Conservation (phyloP, 371 early-diverging fungal species). For the Rhizopus delemar region DNA sequence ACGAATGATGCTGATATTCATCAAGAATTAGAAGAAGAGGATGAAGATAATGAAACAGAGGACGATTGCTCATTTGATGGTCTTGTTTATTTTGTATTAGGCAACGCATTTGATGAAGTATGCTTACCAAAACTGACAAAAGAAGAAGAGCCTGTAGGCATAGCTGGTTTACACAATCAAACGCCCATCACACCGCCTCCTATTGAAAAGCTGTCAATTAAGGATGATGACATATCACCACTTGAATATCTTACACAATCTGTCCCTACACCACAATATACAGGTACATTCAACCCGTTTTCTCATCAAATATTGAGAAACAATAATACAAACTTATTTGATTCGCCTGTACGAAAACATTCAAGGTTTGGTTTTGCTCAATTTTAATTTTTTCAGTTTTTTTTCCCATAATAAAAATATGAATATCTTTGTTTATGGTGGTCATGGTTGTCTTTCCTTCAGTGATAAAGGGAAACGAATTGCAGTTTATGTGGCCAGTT, state of each 20-base stretch:
- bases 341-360: slow-evolving; percentile 44
- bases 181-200: slow-evolving; percentile 9
- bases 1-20: neutral
- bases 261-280: slow-evolving; percentile 35
- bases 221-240: slow-evolving; percentile 21
- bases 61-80: slow-evolving; percentile 16
- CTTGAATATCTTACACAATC: slow-evolving; percentile 40
- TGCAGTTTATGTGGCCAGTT: slow-evolving; percentile 55
- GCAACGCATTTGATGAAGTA: slow-evolving; percentile 37
- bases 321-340: slow-evolving; percentile 25
- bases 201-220: neutral
- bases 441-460: slow-evolving; percentile 23
- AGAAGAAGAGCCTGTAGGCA: slow-evolving; percentile 40
- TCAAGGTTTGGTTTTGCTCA: slow-evolving; percentile 56
- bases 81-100: slow-evolving; percentile 44
- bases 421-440: slow-evolving; percentile 4
- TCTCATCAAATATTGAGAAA: slow-evolving; percentile 42
- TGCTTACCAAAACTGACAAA: slow-evolving; percentile 10
- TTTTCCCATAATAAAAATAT: neutral
- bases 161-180: slow-evolving; percentile 26
- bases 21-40: neutral
- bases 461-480: slow-evolving; percentile 46
- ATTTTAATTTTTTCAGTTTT: slow-evolving; percentile 8
- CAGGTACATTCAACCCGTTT: slow-evolving; percentile 48
- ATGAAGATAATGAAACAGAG: neutral